These are phyloP conservation scores for Pholiota adiposa DNA, from an alignment of 1,284 basidiomycete genomes.

Conservation along the genomic window DNA sequence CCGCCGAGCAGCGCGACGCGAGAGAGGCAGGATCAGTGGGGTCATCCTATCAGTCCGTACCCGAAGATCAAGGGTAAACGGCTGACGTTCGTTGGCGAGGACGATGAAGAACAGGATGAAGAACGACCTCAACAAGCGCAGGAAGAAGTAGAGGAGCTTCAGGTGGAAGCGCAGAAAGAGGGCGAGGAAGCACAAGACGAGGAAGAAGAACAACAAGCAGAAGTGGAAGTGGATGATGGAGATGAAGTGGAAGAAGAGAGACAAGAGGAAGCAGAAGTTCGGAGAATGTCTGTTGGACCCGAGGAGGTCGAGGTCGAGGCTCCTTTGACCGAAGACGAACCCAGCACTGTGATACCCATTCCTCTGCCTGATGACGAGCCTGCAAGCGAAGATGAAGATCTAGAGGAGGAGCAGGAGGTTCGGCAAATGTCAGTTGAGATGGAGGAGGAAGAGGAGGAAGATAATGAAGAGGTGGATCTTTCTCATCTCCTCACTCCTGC, in stretches of 20 bases:
- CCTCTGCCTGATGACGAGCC: neutral
- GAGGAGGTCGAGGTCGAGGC: slow-evolving; percentile 19
- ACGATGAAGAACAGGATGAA: slow-evolving; percentile 3
- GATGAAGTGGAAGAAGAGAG: slow-evolving; percentile 17
- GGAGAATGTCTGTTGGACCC: slow-evolving; percentile 18
- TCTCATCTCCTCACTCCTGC: neutral
- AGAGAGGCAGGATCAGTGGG: slow-evolving; percentile 61
- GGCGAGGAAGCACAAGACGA: slow-evolving; percentile 10
- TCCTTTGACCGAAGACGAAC: neutral
- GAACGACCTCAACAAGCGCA: slow-evolving; percentile 15
- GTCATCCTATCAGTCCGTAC: slow-evolving; percentile 69
- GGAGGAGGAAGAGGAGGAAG: slow-evolving; percentile 28
- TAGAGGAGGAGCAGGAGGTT: slow-evolving; percentile 34
- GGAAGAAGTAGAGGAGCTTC: slow-evolving; percentile 7
- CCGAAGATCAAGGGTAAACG: slow-evolving; percentile 35
- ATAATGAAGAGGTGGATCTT: slow-evolving; percentile 15
- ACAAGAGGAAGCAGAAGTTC: slow-evolving; percentile 20
- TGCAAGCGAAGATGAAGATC: slow-evolving; percentile 28
- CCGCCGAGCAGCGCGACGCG: slow-evolving; percentile 63
- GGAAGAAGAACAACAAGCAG: neutral
- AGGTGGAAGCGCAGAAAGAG: slow-evolving; percentile 18
- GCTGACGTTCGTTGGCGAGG: slow-evolving; percentile 20
- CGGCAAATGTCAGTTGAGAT: slow-evolving; percentile 26
- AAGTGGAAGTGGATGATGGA: slow-evolving; percentile 20
- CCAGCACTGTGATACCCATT: neutral